phyloP scores from a whole-genome alignment of 441 rosid genomes.

The Gossypium laxum region DNA sequence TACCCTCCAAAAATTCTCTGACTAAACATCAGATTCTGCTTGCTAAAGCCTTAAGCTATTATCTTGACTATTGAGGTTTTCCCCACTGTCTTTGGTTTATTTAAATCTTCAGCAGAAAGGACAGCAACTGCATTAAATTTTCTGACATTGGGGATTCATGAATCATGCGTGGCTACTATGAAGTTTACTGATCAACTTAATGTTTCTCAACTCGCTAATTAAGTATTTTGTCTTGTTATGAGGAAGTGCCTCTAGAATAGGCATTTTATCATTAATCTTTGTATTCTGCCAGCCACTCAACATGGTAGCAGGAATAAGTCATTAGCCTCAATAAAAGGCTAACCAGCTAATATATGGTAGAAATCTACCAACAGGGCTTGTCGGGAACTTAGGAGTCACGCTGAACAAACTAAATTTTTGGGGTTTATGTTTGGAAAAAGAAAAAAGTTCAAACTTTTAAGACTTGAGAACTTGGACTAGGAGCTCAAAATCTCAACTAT shows the following conservation, averaged over 20 bases:
- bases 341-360: neutral
- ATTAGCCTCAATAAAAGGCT: neutral
- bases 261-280: neutral
- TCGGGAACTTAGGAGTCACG: neutral
- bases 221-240: neutral
- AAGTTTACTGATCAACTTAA: neutral
- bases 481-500: conserved; percentile 1
- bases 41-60: neutral
- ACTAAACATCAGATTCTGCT: neutral
- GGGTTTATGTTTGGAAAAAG: neutral
- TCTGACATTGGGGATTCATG: neutral
- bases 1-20: conserved; percentile 1
- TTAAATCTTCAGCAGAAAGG: neutral
- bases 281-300: neutral
- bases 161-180: neutral
- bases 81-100: neutral
- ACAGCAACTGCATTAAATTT: neutral
- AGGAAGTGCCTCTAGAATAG: neutral
- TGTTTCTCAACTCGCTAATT: neutral
- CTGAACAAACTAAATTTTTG: neutral
- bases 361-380: neutral
- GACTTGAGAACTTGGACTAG: conserved; percentile 5
- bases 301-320: neutral
- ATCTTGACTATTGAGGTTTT: neutral
- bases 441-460: neutral